Evolutionary conservation across 1,284 basidiomycete genomes (phyloP), one percentile per base, ranked within the genome.

Genomic region (Fomitopsis betulina): DNA sequence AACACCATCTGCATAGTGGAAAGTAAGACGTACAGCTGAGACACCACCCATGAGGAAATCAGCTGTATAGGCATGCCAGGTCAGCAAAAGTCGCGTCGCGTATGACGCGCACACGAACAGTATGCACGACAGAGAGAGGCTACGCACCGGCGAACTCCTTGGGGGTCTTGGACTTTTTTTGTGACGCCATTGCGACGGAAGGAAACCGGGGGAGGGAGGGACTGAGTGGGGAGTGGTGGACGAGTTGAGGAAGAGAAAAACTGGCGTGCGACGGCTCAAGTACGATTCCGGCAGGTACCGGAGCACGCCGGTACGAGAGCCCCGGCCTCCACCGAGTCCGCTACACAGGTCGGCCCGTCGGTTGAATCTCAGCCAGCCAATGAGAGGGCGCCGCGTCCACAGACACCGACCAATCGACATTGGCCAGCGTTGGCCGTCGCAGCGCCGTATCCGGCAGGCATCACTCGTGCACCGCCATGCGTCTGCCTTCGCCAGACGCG

Each of bases 21-120:
- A 64, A 63, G 57, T 17, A 21, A 15, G 33, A 81, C 89, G 55
- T 74, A 93, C 90, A 71, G 91, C 91, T 68, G 91, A 93, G 68
- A 94, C 89, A 87, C 91, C 91, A 75, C 91, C 91, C 91, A 94
- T 94, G 77, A 93, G 73, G 85, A 94, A 94, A 74, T 93, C 92
- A 70, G 85, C 91, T 93, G 70, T 30, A 60, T 27, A 62, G 57
- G 55, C 19, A 61, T 66, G 71, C 72, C 72, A 73, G 70, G 68
- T 78, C 70, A 79, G 76, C 70, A 70, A 56, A 60, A 2, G 45
- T 30, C 21, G 21, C 45, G 25, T 17, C 45, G 23, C 45, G 15
- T 21, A 30, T 6, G 17, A 25, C 45, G 45, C 10, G 25, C 45
- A 57, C 56, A 58, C 56, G 49, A 43, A 12, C 9, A 32, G 23